Base-by-base conservation (phyloP, 2,329 filamentous ascomycete genomes). In the Atkinsonella hypoxylon region DNA sequence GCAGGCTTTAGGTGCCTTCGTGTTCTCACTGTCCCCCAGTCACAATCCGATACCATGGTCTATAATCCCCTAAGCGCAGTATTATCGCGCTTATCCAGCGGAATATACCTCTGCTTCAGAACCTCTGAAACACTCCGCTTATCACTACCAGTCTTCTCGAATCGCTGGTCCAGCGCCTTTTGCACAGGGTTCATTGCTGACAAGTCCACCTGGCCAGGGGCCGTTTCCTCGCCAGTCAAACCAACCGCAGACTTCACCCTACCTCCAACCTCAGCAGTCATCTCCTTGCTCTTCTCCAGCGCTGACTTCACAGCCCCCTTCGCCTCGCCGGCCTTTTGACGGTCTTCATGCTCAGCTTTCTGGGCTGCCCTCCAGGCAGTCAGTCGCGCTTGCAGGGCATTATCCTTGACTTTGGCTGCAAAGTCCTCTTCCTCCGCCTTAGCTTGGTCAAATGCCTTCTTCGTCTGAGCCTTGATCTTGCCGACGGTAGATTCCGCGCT, bases 41-140 rank as follows among this genome's bases (percentile, higher is more conserved):
- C 18, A 32, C 17, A 26, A 26, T 48, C 48, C 34, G 48, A 52
- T 41, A 32, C 26, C 17, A 18, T 34, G 45, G 41, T 51, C 58
- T 61, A 69, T 52, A 69, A 32, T 12, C 70, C 70, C 57, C 72
- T 62, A 53, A 76, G 61, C 50, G 67, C 62, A 30, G 70, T 67
- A 52, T 72, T 70, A 54, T 76, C 70, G 57, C 69, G 67, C 60
- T 70, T 57, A 41, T 71, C 69, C 53, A 76, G 62, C 0, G 72
- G 72, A 56, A 62, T 70, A 59, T 82, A 82, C 57, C 79, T 68
- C 61, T 81, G 76, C 46, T 67, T 70, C 48, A 83, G 63, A 41
- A 72, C 68, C 60, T 81, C 73, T 54, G 77, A 70, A 18, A 76
- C 73, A 44, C 69, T 75, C 65, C 74, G 74, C 53, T 70, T 67